Percentiles rank a stretch among this genome's conserved stretches.
Evolutionary conservation across 805 yeast genomes (phyloP).

Genomic region (Starmerella cellae): DNA sequence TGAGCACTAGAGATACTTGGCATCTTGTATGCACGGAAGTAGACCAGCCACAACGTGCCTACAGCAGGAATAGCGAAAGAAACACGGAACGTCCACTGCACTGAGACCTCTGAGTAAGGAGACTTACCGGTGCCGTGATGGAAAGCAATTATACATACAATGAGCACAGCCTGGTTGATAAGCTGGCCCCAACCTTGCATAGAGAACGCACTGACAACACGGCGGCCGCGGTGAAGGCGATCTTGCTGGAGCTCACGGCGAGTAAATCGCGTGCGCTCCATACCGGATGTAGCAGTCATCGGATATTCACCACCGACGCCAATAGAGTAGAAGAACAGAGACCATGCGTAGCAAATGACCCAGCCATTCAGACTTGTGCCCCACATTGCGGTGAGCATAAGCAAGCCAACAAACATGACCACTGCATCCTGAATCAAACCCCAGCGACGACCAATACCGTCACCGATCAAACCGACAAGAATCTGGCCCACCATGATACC

Average conservation of each 20-base stretch:
- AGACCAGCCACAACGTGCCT: conserved; percentile 30
- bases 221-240: conserved; percentile 31
- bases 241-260: conserved; percentile 25
- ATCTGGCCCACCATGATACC: conserved; percentile 54
- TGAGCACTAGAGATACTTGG: conserved; percentile 26
- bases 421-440: conserved; percentile 45
- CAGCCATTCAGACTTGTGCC: conserved; percentile 43
- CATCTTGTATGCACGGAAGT: conserved; percentile 30
- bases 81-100: conserved; percentile 31
- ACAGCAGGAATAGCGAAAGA: conserved; percentile 30
- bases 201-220: conserved; percentile 27
- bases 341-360: conserved; percentile 38
- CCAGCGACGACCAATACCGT: conserved; percentile 47
- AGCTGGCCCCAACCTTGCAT: conserved; percentile 29
- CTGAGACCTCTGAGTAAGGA: conserved; percentile 26
- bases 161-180: conserved; percentile 25
- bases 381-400: conserved; percentile 47
- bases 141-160: conserved; percentile 22
- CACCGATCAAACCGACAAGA: conserved; percentile 43
- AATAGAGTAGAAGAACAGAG: conserved; percentile 36
- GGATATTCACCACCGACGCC: conserved; percentile 64
- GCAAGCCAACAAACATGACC: conserved; percentile 45
- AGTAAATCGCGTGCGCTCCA: conserved; percentile 39
- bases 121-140: conserved; percentile 23
- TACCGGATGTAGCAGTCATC: conserved; percentile 47